Evolutionary conservation across 768 basidiomycete species (phyloP).

Genomic region (Leccinum subgranulosum): DNA sequence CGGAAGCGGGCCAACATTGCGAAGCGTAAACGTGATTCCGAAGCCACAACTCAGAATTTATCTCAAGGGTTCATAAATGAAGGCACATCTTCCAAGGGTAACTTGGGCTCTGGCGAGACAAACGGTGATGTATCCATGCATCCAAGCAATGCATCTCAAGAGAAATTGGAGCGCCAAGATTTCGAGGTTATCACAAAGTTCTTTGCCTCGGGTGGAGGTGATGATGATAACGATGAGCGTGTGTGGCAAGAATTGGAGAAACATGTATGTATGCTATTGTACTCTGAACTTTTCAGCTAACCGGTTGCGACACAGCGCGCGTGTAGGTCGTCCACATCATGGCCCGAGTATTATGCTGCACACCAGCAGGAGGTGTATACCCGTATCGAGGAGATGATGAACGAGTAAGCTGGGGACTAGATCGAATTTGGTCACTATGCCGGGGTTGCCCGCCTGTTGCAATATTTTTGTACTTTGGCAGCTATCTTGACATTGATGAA

Average conservation of each 20-base stretch:
- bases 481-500: neutral
- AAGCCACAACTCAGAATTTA: neutral
- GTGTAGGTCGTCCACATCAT: conserved; percentile 41
- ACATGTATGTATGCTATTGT: conserved; percentile 36
- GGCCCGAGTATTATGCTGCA: conserved; percentile 51
- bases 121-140: neutral
- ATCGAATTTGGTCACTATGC: neutral
- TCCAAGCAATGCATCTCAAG: conserved; percentile 2
- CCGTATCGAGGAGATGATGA: conserved; percentile 37
- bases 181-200: conserved; percentile 52
- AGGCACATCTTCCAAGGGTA: neutral
- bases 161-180: conserved; percentile 35
- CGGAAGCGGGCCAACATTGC: conserved; percentile 52
- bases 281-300: neutral
- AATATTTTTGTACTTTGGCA: conserved; percentile 5
- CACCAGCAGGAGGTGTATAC: conserved; percentile 41
- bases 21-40: conserved; percentile 38
- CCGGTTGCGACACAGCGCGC: conserved; percentile 28
- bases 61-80: neutral
- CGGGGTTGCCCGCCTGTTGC: neutral
- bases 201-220: conserved; percentile 51
- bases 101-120: neutral
- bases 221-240: conserved; percentile 43
- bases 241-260: conserved; percentile 50
- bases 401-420: conserved; percentile 13